Conservation (phyloP, 176 grass and related monocot genomes). For the Paspalum notatum region DNA sequence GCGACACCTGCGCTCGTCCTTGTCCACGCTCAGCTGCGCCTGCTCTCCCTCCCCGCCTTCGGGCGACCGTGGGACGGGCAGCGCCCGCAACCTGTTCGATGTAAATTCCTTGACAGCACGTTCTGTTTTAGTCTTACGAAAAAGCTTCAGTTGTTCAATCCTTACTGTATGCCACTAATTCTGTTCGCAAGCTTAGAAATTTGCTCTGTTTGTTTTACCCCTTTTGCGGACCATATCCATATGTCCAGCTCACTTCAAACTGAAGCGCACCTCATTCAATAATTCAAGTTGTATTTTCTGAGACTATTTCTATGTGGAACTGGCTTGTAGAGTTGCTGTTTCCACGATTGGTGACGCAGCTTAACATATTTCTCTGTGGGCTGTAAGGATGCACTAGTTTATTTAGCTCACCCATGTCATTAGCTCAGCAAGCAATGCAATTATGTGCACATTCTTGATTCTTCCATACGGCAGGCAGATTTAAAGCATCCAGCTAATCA, state of each 20-base stretch:
- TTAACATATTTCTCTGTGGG: neutral
- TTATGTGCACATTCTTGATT: neutral
- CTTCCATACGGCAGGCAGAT: neutral
- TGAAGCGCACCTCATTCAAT: neutral
- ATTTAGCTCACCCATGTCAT: neutral
- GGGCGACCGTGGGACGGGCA: neutral
- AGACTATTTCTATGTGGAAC: neutral
- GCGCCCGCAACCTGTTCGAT: constrained; percentile 36
- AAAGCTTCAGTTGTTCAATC: neutral
- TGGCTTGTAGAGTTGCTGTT: neutral
- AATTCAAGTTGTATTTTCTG: neutral
- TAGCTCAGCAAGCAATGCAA: neutral
- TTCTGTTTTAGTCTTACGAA: neutral
- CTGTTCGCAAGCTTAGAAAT: neutral
- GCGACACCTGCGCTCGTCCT: neutral
- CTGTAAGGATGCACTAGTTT: neutral
- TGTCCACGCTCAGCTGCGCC: constrained; percentile 11
- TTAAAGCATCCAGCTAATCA: neutral
- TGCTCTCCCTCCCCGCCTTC: constrained; percentile 35
- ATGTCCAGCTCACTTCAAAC: neutral
- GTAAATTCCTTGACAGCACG: constrained; percentile 39
- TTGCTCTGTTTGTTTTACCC: neutral
- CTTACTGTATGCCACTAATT: neutral
- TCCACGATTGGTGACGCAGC: neutral
- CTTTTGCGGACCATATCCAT: neutral